phyloP scores from a whole-genome alignment of 164 flowering plant genomes.

The Berberis vulgaris region DNA sequence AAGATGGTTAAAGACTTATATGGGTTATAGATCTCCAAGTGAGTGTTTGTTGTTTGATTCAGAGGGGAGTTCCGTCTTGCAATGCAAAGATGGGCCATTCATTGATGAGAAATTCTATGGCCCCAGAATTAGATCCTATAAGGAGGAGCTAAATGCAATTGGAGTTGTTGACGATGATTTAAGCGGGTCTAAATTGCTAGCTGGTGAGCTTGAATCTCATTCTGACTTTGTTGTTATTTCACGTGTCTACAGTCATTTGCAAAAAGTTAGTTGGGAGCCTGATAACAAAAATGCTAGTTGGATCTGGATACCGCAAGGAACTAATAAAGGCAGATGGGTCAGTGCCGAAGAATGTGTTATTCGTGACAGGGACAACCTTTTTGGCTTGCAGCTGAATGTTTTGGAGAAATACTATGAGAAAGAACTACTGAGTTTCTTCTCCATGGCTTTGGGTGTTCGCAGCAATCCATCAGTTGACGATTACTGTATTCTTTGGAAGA shows the following conservation, averaged over 20 bases:
- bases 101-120: slow-evolving; percentile 56
- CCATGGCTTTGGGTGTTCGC: slow-evolving; percentile 29
- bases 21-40: slow-evolving; percentile 41
- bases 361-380: slow-evolving; percentile 39
- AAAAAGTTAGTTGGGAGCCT: slow-evolving; percentile 29
- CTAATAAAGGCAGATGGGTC: slow-evolving; percentile 40
- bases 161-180: slow-evolving; percentile 34
- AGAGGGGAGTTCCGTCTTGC: slow-evolving; percentile 22
- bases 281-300: slow-evolving; percentile 11
- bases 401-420: slow-evolving; percentile 38
- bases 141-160: slow-evolving; percentile 33
- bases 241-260: slow-evolving; percentile 41
- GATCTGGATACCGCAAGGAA: slow-evolving; percentile 54
- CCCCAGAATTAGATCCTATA: slow-evolving; percentile 21
- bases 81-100: slow-evolving; percentile 53
- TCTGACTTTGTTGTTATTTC: slow-evolving; percentile 23
- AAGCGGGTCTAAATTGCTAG: slow-evolving; percentile 36
- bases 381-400: slow-evolving; percentile 30
- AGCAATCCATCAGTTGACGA: slow-evolving; percentile 40
- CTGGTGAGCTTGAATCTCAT: slow-evolving; percentile 25
- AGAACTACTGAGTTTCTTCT: slow-evolving; percentile 32
- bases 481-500: slow-evolving; percentile 45
- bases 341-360: slow-evolving; percentile 38
- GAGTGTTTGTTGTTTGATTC: slow-evolving; percentile 36
- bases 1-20: slow-evolving; percentile 48